Evolutionary conservation across 306 rosid species (phyloP), one percentile per base, ranked within the genome.

Genomic region (Prosopis cineraria): DNA sequence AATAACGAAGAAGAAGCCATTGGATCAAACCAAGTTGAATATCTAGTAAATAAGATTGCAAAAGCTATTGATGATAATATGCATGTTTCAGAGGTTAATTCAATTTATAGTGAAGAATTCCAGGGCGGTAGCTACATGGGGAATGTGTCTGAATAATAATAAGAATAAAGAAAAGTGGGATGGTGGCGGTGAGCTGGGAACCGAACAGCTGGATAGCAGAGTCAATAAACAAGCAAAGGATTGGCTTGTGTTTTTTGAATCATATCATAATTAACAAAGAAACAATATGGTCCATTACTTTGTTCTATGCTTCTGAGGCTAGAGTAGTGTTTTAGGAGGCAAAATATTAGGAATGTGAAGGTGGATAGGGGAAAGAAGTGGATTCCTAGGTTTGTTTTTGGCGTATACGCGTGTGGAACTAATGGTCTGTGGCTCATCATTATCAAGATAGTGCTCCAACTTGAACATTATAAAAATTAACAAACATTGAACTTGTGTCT

Each of bases 311-410:
- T 72, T 12, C 27, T 39, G 13, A 56, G 36, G 36, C 65, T 58
- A 27, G 27, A 58, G 64, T 27, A 56, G 14, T 22, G 34, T 25
- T 10, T 25, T 56, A 25, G 34, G 64, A 27, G 65, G 65, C 36
- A 12, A 52, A 52, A 27, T 29, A 27, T 12, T 58, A 13, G 31
- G 11, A 58, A 27, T 27, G 19, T 27, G 17, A 27, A 10, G 25
- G 43, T 8, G 39, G 65, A 71, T 37, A 5, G 72, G 36, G 56
- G 11, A 20, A 75, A 29, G 52, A 36, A 36, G 37, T 47, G 75
- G 74, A 27, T 60, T 62, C 34, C 75, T 73, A 80, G 70, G 84
- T 76, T 84, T 66, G 82, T 72, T 84, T 75, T 84, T 76, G 39
- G 40, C 31, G 77, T 3, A 67, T 53, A 34, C 6, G 31, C 70